Conservation (phyloP, 441 rosid species). For the Breynia disticha region DNA sequence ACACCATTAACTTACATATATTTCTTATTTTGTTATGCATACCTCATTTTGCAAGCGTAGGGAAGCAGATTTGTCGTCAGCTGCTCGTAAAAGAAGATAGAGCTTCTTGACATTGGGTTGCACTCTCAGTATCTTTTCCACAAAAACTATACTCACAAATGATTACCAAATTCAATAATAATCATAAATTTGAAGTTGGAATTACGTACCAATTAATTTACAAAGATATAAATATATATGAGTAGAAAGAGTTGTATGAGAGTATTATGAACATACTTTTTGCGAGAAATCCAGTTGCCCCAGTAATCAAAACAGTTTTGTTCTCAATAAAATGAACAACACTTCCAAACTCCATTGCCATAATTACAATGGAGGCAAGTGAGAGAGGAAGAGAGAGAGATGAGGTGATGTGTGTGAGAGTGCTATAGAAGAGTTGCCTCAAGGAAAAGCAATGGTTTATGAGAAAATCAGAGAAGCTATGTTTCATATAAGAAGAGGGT, state of each 20-base stretch:
- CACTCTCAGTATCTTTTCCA: slow-evolving; percentile 51
- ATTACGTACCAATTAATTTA: too few species aligned
- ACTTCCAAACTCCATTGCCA: slow-evolving; percentile 40
- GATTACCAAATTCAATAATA: neutral
- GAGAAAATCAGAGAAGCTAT: too few species aligned
- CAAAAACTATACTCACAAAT: slow-evolving; percentile 28
- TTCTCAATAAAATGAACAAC: slow-evolving; percentile 39
- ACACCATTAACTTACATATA: too few species aligned
- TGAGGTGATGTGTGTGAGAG: neutral
- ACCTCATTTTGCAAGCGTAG: slow-evolving; percentile 51
- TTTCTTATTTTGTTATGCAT: neutral
- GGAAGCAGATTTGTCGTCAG: slow-evolving; percentile 36
- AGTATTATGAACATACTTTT: slow-evolving; percentile 28
- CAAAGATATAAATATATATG: too few species aligned
- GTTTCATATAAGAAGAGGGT: too few species aligned
- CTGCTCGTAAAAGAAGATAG: slow-evolving; percentile 54
- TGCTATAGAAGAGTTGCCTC: too few species aligned
- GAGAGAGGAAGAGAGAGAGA: neutral
- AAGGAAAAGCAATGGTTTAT: too few species aligned
- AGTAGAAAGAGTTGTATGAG: too few species aligned
- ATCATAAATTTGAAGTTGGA: too few species aligned
- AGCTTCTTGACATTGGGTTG: slow-evolving; percentile 53
- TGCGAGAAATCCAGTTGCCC: slow-evolving; percentile 64
- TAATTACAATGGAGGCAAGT: neutral
- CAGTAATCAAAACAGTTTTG: slow-evolving; percentile 50